A percentile compares a stretch with the other conserved stretches of the same genome.
These are phyloP conservation scores for Francoa sonchifolia DNA, from an alignment of 441 rosid species.

Conservation along the genomic window DNA sequence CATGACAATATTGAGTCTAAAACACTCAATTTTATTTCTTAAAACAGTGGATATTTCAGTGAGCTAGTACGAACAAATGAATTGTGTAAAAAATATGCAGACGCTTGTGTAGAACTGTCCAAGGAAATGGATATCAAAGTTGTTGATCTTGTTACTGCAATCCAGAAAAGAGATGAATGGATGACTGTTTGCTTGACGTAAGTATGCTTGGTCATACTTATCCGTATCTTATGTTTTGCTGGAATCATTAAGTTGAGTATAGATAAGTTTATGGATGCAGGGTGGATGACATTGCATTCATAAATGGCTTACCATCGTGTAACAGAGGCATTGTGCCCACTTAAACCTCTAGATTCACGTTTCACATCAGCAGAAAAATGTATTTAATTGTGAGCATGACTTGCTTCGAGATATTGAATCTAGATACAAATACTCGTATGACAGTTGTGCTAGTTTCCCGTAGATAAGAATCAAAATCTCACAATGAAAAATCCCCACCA, in stretches of 20 bases:
- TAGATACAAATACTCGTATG: too few species aligned
- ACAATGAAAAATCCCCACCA: too few species aligned
- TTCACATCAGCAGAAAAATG: too few species aligned
- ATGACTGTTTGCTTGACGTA: slow-evolving; percentile 52
- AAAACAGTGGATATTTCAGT: slow-evolving; percentile 37
- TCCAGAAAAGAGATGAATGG: slow-evolving; percentile 62
- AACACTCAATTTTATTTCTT: slow-evolving; percentile 1
- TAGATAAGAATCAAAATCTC: too few species aligned
- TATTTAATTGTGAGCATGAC: too few species aligned
- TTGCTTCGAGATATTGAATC: too few species aligned
- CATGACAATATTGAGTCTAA: slow-evolving; percentile 3
- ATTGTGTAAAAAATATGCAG: slow-evolving; percentile 55
- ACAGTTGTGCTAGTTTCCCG: too few species aligned
- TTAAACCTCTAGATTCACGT: too few species aligned
- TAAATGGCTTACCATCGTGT: too few species aligned
- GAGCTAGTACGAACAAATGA: slow-evolving; percentile 73
- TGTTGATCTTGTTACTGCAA: slow-evolving; percentile 57
- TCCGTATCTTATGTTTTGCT: background rate
- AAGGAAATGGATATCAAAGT: slow-evolving; percentile 54
- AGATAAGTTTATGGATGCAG: too few species aligned
- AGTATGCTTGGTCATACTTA: slow-evolving; percentile 11
- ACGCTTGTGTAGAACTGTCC: slow-evolving; percentile 70
- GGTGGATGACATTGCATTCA: too few species aligned
- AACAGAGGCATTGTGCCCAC: too few species aligned
- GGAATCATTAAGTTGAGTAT: background rate